Conservation (phyloP, 371 early-diverging fungal genomes). For the Neoconidiobolus thromboides region DNA sequence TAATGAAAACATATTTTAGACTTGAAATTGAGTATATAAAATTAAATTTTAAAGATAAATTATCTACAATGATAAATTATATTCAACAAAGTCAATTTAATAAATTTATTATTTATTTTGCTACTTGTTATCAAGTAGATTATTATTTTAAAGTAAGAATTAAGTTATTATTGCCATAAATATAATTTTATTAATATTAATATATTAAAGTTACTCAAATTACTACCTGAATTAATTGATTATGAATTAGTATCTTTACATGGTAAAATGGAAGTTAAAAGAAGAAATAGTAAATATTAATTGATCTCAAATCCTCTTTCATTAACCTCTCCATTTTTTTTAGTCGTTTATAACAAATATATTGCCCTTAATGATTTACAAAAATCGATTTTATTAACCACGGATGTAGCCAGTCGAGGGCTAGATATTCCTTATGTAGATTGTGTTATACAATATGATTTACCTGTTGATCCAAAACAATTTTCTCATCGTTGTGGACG, state of each 20-base stretch:
- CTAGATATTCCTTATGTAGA: constrained; percentile 96
- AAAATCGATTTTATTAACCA: constrained; percentile 55
- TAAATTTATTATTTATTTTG: too few species aligned
- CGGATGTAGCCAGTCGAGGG: constrained; percentile 97
- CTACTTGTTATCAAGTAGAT: too few species aligned
- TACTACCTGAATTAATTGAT: background rate
- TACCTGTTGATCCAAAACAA: constrained; percentile 89
- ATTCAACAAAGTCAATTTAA: too few species aligned
- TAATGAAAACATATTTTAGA: too few species aligned
- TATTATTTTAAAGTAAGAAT: background rate
- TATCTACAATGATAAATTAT: too few species aligned
- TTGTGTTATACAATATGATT: constrained; percentile 86
- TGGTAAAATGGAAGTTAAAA: constrained; percentile 83
- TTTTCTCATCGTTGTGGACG: constrained; percentile 98
- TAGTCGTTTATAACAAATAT: background rate
- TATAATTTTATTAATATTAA: background rate
- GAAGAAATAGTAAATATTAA: too few species aligned
- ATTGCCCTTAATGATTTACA: background rate
- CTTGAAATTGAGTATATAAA: too few species aligned
- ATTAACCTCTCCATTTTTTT: background rate
- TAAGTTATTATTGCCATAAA: background rate
- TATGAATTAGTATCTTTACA: constrained; percentile 63
- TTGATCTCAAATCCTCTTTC: too few species aligned
- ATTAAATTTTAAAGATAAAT: too few species aligned
- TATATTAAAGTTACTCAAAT: constrained; percentile 19